Evolutionary conservation across 2,329 filamentous ascomycete genomes (phyloP), one percentile per base, ranked within the genome.

Genomic region (Pseudofabraea citricarpa): DNA sequence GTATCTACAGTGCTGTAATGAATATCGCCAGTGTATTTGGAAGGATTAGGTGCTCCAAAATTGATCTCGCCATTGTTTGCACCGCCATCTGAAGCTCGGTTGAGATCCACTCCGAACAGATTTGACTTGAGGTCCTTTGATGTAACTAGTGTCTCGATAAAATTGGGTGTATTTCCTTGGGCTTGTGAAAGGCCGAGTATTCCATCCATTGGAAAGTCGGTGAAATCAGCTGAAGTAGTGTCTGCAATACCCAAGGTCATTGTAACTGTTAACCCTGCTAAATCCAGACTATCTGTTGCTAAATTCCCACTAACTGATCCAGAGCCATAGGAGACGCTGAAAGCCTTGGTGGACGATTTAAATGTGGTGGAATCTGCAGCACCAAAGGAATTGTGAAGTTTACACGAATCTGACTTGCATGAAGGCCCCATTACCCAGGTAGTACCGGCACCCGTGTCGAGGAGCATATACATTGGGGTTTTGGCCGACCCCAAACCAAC

Each of bases 161-260:
- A 82, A 35, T 81, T 87, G 16, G 85, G 77, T 3, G 75, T 75
- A 9, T 72, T 68, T 8, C 40, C 36, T 27, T 22, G 15, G 48
- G 74, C 75, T 54, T 83, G 81, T 13, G 86, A 85, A 19, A 95
- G 67, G 4, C 89, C 90, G 3, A 95, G 68, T 38, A 95, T 94
- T 19, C 90, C 90, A 61, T 95, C 90, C 64, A 95, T 90, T 2
- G 87, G 85, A 55, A 91, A 95, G 41, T 77, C 75, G 21, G 70
- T 66, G 62, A 95, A 95, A 50, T 93, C 82, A 40, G 79, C 65
- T 1, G 87, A 89, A 2, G 86, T 86, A 19, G 74, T 74, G 24
- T 75, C 77, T 18, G 85, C 87, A 46, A 90, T 65, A 4, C 90
- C 90, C 56, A 95, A 87, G 3, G 77, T 70, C 54, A 89, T 73